phyloP scores from a whole-genome alignment of 495 filamentous ascomycete genomes.

The Aspergillus indologenus region DNA sequence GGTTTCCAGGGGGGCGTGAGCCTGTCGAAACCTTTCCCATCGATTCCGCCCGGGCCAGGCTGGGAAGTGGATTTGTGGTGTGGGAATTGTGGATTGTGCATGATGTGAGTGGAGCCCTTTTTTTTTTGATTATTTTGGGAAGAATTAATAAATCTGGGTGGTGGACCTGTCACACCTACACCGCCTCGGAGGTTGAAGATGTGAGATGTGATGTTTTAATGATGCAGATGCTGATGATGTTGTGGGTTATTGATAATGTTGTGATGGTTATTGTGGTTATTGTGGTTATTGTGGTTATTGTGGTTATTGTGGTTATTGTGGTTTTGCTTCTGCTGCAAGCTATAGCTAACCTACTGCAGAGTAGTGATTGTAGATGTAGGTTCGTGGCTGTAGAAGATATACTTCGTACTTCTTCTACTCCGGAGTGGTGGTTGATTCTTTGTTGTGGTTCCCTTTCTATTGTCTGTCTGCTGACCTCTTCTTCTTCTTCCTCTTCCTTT shows the following conservation, averaged over 20 bases:
- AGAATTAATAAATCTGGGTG: neutral
- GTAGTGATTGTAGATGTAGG: too few relatives aligned
- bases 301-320: neutral
- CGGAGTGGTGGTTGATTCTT: too few relatives aligned
- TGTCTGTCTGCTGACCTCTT: too few relatives aligned
- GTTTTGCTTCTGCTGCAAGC: neutral
- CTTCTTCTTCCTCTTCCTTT: too few relatives aligned
- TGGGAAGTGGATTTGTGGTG: neutral
- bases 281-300: neutral
- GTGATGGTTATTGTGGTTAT: neutral
- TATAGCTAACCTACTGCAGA: too few relatives aligned
- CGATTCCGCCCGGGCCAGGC: conserved; percentile 5
- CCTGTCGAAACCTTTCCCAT: neutral
- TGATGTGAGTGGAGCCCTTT: conserved; percentile 12
- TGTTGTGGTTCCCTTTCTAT: too few relatives aligned
- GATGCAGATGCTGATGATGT: neutral
- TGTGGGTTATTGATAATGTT: neutral
- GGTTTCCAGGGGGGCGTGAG: neutral
- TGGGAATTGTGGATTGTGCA: neutral
- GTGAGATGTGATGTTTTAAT: too few relatives aligned
- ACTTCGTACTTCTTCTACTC: too few relatives aligned
- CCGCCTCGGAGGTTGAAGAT: conserved; percentile 4
- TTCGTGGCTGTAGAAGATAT: too few relatives aligned
- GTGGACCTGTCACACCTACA: conserved; percentile 16
- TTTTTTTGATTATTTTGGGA: neutral